Base-by-base conservation (phyloP, 2,329 filamentous ascomycete genomes). In the Ophiostoma pallidulum region DNA sequence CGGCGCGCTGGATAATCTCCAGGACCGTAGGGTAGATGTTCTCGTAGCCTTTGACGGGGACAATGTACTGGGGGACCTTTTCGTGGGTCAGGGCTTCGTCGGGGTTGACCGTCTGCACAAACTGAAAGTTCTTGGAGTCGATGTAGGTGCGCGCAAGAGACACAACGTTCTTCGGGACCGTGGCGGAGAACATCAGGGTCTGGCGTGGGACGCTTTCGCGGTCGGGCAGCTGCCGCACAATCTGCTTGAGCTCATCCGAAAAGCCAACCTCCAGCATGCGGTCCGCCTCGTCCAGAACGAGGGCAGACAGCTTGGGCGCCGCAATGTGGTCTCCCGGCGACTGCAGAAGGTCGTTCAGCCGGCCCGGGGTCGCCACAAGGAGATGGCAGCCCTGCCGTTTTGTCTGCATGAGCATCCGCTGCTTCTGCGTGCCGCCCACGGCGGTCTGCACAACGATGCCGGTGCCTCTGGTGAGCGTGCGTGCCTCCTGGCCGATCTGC, bases 221-320 rank as follows among this genome's bases (percentile, higher is more conserved):
- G 40, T 74, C 67, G 3, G 91, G 91, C 9, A 96, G 73, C 37
- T 66, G 60, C 0, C 61, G 50, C 48, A 79, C 66, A 47, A 91
- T 86, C 2, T 76, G 63, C 42, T 72, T 65, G 43, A 91, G 74
- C 48, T 81, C 82, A 31, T 71, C 70, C 48, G 82, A 72, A 59
- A 91, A 91, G 3, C 86, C 92, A 73, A 94, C 92, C 70, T 98
- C 92, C 62, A 98, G 77, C 86, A 98, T 96, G 58, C 92, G 86
- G 67, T 98, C 92, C 59, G 92, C 92, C 73, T 98, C 92, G 58
- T 98, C 92, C 40, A 98, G 82, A 54, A 97, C 89, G 39, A 98
- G 75, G 56, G 92, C 49, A 63, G 88, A 85, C 71, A 97, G 83
- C 64, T 86, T 90, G 64, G 61, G 89, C 65, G 86, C 85, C 19